These are phyloP conservation scores for Coemansia sp. DNA, from an alignment of 192 early-diverging fungal genomes.

Conservation along the genomic window DNA sequence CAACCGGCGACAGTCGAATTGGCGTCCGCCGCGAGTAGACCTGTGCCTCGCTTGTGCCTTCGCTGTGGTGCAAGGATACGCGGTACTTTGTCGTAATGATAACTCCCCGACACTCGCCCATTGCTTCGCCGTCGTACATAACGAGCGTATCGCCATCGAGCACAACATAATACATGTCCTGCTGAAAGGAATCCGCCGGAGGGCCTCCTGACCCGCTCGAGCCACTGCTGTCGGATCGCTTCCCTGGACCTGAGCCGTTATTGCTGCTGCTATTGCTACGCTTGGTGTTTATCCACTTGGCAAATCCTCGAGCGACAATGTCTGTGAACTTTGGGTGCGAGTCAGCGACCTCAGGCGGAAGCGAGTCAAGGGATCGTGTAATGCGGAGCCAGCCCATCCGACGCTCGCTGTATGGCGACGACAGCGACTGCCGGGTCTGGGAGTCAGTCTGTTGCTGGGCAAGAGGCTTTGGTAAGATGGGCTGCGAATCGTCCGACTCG, in stretches of 20 bases:
- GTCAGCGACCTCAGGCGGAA: constrained; percentile 20
- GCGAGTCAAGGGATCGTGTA: constrained; percentile 31
- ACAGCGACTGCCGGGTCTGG: background rate
- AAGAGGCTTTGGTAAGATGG: background rate
- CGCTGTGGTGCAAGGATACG: constrained; percentile 60
- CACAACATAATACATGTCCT: constrained; percentile 71
- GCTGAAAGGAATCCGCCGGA: constrained; percentile 12
- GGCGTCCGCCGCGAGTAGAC: constrained; percentile 64
- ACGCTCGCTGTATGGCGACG: constrained; percentile 41
- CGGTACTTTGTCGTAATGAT: constrained; percentile 71
- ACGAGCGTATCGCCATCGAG: constrained; percentile 81
- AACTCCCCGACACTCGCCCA: constrained; percentile 77
- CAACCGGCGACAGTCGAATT: constrained; percentile 49
- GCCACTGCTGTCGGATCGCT: constrained; percentile 23
- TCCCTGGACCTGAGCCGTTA: background rate
- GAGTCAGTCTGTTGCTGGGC: background rate
- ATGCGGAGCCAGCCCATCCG: constrained; percentile 55
- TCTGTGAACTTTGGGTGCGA: constrained; percentile 30
- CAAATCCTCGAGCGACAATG: constrained; percentile 44
- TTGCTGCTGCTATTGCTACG: constrained; percentile 8
- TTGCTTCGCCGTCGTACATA: constrained; percentile 79
- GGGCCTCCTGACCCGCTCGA: constrained; percentile 14
- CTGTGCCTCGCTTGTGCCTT: constrained; percentile 62
- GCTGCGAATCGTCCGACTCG: background rate
- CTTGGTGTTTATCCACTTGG: constrained; percentile 44